Evolutionary conservation across 495 filamentous ascomycete species (phyloP), one percentile per base, ranked within the genome.

Genomic region (Hypoxylon rickii): DNA sequence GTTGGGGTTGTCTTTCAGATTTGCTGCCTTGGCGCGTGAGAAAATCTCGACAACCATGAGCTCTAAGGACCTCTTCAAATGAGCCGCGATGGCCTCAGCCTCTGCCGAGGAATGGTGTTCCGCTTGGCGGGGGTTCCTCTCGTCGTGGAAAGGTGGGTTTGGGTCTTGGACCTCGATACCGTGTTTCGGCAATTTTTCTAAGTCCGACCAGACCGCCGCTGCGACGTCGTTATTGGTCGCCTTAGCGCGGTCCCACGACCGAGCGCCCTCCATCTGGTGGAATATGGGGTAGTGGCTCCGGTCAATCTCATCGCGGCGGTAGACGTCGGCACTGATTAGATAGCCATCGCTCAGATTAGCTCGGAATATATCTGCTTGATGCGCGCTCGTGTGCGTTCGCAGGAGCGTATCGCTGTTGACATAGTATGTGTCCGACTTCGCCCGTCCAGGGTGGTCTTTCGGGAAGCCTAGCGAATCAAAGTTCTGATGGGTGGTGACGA

Each of bases 241-340:
- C 51, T 76, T 77, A 16, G 44, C 68, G 8, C 91, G 83, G 70
- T 95, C 89, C 94, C 94, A 98, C 51, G 91, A 85, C 58, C 86
- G 79, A 6, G 93, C 92, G 11, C 91, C 95, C 68, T 98, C 94
- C 91, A 97, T 97, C 75, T 98, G 94, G 73, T 98, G 95, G 72
- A 98, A 98, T 50, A 96, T 82, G 2, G 94, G 94, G 77, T 96
- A 97, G 71, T 98, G 94, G 61, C 83, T 89, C 44, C 89, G 85
- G 69, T 98, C 94, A 64, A 98, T 86, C 20, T 92, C 92, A 80
- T 98, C 94, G 51, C 94, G 82, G 16, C 94, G 85, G 73, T 97
- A 98, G 10, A 98, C 94, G 70, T 98, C 94, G n/a, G 92, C 95
- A 54, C 86, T 86, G 63, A 97, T 87, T 7, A 95, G 86, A 65